Evolutionary conservation across 73 alveolate species (phyloP).

Genomic region (Stentor roeselii): DNA sequence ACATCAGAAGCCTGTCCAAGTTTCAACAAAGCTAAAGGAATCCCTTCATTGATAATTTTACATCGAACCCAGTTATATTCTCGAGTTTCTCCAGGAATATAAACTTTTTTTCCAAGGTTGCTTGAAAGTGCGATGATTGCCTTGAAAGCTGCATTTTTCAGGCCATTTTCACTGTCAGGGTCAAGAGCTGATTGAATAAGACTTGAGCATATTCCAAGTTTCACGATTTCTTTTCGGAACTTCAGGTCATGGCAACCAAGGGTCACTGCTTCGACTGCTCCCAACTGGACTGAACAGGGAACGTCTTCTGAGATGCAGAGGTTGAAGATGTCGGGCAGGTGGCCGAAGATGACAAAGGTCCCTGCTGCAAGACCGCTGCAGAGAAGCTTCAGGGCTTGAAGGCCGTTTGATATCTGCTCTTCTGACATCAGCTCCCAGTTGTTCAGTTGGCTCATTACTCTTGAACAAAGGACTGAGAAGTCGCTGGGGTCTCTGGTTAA

Average conservation of each 20-base stretch:
- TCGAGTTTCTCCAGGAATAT: conserved; percentile 31
- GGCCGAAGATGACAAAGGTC: background rate
- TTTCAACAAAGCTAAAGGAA: background rate
- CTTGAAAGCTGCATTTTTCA: background rate
- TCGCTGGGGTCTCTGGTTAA: background rate
- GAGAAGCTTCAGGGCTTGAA: background rate
- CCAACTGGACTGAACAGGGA: background rate
- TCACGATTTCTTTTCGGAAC: background rate
- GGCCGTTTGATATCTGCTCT: background rate
- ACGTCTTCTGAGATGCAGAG: background rate
- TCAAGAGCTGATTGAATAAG: background rate
- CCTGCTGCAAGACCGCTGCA: background rate
- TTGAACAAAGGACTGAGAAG: background rate
- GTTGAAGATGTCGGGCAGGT: background rate
- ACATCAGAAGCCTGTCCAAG: background rate
- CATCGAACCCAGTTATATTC: conserved; percentile 2
- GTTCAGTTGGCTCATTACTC: conserved; percentile 19
- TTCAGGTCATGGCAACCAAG: background rate
- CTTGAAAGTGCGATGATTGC: background rate
- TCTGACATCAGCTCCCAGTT: background rate
- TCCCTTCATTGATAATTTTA: conserved; percentile 13
- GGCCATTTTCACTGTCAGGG: background rate
- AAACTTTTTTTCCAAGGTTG: conserved; percentile 17
- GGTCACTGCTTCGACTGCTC: background rate
- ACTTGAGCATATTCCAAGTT: background rate